Evolutionary conservation across 2,329 filamentous ascomycete genomes (phyloP), one percentile per base, ranked within the genome.

Genomic region (Phoma sp.): DNA sequence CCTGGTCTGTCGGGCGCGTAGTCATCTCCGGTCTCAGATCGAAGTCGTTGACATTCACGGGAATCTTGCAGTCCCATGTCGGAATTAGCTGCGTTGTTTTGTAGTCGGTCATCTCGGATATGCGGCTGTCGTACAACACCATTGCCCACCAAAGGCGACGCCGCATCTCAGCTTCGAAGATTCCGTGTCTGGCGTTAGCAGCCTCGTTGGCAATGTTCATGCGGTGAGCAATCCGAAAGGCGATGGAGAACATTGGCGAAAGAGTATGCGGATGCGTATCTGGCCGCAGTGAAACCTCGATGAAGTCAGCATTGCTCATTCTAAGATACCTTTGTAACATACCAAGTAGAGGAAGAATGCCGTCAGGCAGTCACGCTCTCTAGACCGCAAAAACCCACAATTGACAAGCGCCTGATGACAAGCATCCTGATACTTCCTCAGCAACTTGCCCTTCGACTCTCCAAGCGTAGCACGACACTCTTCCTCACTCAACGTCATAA

Each of bases 111-210:
- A 80, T 38, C 83, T 80, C 15, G 77, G 77, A 21, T 82, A 76
- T 80, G 4, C 83, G 80, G 36, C 80, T 71, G 55, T 89, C 86
- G 7, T 87, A 78, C 2, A 85, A 76, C 11, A 85, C 71, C 10
- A 89, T 77, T 48, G 86, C 82, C 76, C 84, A 84, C 82, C 85
- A 88, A 0, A 88, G 66, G 2, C 86, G 79, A 7, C 86, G 80
- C 14, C 85, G 80, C 76, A 87, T 80, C 68, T 88, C 83, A 4
- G 80, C 80, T 58, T 87, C 81, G 51, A 84, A 86, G 0, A 81
- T 77, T 1, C 77, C 77, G 4, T 88, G 64, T 18, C 81, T 79
- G 5, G 83, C 66, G 17, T 68, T 66, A 14, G 72, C 63, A 72
- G 80, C 61, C 81, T 89, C 87, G 7, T 81, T 79, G 59, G 87